phyloP scores from a whole-genome alignment of 2,329 filamentous ascomycete genomes.

The Stenocarpella maydis region DNA sequence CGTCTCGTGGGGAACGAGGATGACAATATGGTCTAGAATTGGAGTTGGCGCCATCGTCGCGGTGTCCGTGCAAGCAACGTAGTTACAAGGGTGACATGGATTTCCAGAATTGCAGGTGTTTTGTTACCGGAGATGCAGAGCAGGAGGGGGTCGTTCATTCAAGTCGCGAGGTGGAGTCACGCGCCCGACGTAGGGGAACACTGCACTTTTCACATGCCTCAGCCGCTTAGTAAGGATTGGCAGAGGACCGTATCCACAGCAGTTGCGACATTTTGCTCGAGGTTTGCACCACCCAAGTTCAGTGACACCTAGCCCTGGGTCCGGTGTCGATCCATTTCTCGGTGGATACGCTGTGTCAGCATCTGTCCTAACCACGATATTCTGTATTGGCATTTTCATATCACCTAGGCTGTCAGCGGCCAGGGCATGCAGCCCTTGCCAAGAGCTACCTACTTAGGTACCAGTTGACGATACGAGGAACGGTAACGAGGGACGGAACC shows the following conservation, averaged over 20 bases:
- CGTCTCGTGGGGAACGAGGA: slow-evolving; percentile 63
- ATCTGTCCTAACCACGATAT: no score
- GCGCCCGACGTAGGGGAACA: slow-evolving; percentile 11
- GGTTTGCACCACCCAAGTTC: background rate
- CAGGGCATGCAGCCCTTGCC: background rate
- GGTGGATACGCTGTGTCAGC: background rate
- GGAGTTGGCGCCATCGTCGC: slow-evolving; percentile 36
- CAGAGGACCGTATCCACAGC: background rate
- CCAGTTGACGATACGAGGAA: no score
- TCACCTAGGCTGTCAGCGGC: background rate
- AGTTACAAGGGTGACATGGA: background rate
- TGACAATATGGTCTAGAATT: slow-evolving; percentile 69
- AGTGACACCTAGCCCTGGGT: background rate
- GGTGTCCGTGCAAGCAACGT: background rate
- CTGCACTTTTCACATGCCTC: no score
- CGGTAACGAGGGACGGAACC: no score
- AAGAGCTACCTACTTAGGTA: no score
- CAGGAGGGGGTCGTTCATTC: background rate
- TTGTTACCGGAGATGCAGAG: background rate
- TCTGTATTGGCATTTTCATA: background rate
- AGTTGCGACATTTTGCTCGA: background rate
- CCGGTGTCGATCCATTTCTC: background rate
- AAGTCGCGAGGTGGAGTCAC: background rate
- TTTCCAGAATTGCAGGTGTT: background rate
- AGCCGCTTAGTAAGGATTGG: slow-evolving; percentile 8